Evolutionary conservation across 139 green algal genomes (phyloP).

Genomic region (Dunaliella primolecta): DNA sequence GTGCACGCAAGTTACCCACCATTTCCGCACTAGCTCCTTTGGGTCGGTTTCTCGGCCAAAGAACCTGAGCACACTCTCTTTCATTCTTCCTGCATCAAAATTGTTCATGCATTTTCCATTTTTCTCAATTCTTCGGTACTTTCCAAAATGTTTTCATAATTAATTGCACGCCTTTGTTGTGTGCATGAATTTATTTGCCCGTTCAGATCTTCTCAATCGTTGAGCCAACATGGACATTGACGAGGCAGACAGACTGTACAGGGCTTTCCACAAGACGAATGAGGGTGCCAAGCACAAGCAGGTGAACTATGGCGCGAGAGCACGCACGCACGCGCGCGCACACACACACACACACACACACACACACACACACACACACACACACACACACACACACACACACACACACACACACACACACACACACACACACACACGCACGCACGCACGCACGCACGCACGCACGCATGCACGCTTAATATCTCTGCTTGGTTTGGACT

Average conservation of each 20-base stretch:
- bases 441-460: neutral
- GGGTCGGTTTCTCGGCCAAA: slow-evolving; percentile 18
- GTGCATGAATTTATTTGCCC: no score
- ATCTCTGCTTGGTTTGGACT: no score
- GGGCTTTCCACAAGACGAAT: slow-evolving; percentile 13
- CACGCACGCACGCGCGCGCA: neutral
- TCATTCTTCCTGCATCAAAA: neutral
- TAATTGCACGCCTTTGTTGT: no score
- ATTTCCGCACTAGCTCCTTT: slow-evolving; percentile 57
- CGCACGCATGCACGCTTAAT: neutral
- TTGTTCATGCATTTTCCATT: no score
- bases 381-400: neutral
- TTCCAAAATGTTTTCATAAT: no score
- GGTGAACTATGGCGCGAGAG: slow-evolving; percentile 1
- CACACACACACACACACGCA: neutral
- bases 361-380: neutral
- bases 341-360: slow-evolving; percentile 6
- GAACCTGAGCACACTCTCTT: slow-evolving; percentile 10
- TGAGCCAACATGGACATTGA: slow-evolving; percentile 31
- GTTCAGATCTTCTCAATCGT: no score
- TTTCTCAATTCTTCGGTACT: no score
- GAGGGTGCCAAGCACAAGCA: slow-evolving; percentile 22
- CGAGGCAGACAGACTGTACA: slow-evolving; percentile 18
- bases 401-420: neutral
- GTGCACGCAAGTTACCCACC: slow-evolving; percentile 27